Evolutionary conservation across 2,329 filamentous ascomycete species (phyloP), one percentile per base, ranked within the genome.

Genomic region (Teratosphaeria gauchensis): DNA sequence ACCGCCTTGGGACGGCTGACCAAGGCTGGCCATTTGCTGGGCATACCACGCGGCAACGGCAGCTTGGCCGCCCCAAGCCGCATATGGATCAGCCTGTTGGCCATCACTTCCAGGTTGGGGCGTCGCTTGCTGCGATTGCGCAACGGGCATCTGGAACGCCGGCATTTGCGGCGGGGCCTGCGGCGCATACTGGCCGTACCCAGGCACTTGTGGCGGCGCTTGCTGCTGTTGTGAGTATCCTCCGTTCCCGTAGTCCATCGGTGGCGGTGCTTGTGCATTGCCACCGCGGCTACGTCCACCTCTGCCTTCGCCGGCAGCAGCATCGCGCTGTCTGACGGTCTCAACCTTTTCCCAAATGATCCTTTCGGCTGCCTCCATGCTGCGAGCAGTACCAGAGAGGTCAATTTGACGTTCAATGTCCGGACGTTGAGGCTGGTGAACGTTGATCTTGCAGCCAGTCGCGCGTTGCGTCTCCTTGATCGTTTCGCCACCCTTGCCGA

Each of bases 371-470:
- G 84, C 83, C 56, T 84, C 84, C 69, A 96, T 94, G 57, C 89
- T 85, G 66, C 90, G 86, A 52, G 83, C 83, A 42, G 82, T 84
- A 62, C 91, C 92, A 63, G 94, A 87, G 52, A 96, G 81, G 53
- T 89, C 89, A 69, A 96, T 95, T 73, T 95, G 89, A 68, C 91
- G 86, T 72, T 94, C 87, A 59, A 85, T 82, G 70, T 95, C 90
- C 55, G 88, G 86, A 16, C 88, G 88, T 38, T 85, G 86, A 7
- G 90, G 86, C 68, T 89, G 89, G 33, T 89, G 89, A 30, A 96
- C 91, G 68, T 96, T 96, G 78, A 96, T 95, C 77, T 95, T 95
- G 81, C 92, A 96, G 53, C 89, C 88, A 4, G 90, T 94, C 33
- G 79, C 82, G 69, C 85, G 87, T 73, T 96, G 91, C 87, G 96